These are phyloP conservation scores for Holtermanniella nyarrowii DNA, from an alignment of 768 basidiomycete species.

Conservation along the genomic window DNA sequence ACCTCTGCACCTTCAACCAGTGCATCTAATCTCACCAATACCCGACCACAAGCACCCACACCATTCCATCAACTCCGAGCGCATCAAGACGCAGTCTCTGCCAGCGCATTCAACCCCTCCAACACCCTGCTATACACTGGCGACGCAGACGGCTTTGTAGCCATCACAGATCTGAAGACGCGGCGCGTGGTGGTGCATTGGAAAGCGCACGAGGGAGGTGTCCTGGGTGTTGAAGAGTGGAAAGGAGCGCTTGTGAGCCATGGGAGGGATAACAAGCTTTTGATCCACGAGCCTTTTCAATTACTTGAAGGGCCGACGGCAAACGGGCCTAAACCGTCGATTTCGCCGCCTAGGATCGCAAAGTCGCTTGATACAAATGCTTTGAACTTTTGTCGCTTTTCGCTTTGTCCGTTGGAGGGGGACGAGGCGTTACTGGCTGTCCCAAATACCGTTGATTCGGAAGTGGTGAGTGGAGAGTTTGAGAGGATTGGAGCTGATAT, in stretches of 20 bases:
- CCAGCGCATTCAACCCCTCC: slow-evolving; percentile 56
- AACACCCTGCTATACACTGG: slow-evolving; percentile 79
- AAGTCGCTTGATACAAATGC: slow-evolving; percentile 84
- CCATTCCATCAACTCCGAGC: slow-evolving; percentile 67
- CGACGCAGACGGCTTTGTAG: slow-evolving; percentile 66
- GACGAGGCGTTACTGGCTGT: slow-evolving; percentile 53
- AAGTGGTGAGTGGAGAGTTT: slow-evolving; percentile 49
- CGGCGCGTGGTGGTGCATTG: slow-evolving; percentile 65
- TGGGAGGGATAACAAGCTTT: slow-evolving; percentile 36
- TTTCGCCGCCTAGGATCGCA: slow-evolving; percentile 48
- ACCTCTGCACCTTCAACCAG: not conserved
- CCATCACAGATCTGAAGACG: slow-evolving; percentile 62
- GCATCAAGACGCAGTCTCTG: slow-evolving; percentile 56
- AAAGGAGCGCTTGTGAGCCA: slow-evolving; percentile 52
- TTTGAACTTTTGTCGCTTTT: slow-evolving; percentile 86
- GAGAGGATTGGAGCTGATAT: not conserved
- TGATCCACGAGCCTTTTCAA: slow-evolving; percentile 25
- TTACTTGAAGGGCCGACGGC: not conserved
- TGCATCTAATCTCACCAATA: not conserved
- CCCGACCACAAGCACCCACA: slow-evolving; percentile 20
- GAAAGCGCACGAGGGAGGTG: slow-evolving; percentile 65
- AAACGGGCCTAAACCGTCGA: slow-evolving; percentile 20
- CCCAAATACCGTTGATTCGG: slow-evolving; percentile 81
- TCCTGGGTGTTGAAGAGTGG: slow-evolving; percentile 74
- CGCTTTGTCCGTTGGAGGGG: slow-evolving; percentile 46